phyloP scores from a whole-genome alignment of 1,139 yeast species.

The Kluyveromyces sp. region DNA sequence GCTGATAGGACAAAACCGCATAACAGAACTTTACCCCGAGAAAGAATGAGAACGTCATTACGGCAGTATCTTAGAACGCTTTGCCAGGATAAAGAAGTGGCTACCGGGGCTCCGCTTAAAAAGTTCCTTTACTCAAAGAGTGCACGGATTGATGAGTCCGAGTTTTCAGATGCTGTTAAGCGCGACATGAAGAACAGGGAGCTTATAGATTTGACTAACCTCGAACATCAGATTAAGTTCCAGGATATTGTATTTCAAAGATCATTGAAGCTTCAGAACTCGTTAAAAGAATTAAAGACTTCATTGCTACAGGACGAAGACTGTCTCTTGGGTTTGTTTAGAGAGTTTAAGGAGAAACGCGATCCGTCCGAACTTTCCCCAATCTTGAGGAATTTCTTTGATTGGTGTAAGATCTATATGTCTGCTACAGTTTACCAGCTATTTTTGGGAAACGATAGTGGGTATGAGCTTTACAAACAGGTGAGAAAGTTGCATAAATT shows the following conservation, averaged over 20 bases:
- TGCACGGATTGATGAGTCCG: slow-evolving; percentile 21
- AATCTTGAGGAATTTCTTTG: slow-evolving; percentile 59
- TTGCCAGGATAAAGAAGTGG: slow-evolving; percentile 47
- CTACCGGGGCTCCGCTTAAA: slow-evolving; percentile 44
- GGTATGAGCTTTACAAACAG: slow-evolving; percentile 66
- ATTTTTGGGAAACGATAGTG: slow-evolving; percentile 71
- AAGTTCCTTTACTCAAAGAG: slow-evolving; percentile 41
- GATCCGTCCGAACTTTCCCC: slow-evolving; percentile 60
- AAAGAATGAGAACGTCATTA: slow-evolving; percentile 65
- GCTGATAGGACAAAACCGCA: not conserved
- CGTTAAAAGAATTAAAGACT: slow-evolving; percentile 31
- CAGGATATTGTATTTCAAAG: slow-evolving; percentile 52
- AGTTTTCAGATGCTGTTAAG: slow-evolving; percentile 37
- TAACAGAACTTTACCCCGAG: slow-evolving; percentile 41
- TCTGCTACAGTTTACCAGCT: slow-evolving; percentile 78
- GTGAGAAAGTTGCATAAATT: slow-evolving; percentile 60
- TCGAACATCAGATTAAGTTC: slow-evolving; percentile 64
- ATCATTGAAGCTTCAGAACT: slow-evolving; percentile 30
- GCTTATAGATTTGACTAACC: slow-evolving; percentile 52
- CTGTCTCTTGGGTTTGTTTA: slow-evolving; percentile 27
- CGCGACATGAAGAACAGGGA: slow-evolving; percentile 52
- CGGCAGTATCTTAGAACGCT: slow-evolving; percentile 62
- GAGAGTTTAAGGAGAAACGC: slow-evolving; percentile 52
- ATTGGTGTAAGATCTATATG: slow-evolving; percentile 74
- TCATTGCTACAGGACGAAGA: slow-evolving; percentile 31